These are phyloP conservation scores for Metschnikowia proteae DNA, from an alignment of 805 yeast genomes.

Conservation along the genomic window DNA sequence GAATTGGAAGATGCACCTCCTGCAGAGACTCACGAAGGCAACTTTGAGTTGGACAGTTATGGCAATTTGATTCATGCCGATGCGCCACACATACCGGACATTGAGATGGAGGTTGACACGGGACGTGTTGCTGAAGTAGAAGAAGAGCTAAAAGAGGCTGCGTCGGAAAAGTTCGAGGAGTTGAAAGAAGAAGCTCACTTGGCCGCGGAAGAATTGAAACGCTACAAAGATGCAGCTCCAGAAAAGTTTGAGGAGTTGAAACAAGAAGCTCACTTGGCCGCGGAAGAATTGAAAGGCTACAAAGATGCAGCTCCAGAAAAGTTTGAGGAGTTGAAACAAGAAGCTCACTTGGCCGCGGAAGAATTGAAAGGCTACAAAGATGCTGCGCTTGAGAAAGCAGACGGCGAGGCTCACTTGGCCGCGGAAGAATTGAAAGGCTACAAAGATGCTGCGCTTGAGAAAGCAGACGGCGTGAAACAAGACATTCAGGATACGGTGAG, in stretches of 20 bases:
- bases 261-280: background rate
- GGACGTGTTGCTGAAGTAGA: conserved; percentile 3
- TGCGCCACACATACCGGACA: conserved; percentile 15
- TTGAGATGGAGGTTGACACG: conserved; percentile 7
- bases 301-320: background rate
- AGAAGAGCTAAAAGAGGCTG: background rate
- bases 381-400: too few species aligned
- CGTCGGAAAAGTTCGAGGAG: background rate
- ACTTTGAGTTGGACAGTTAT: conserved; percentile 11
- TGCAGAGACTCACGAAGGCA: conserved; percentile 16
- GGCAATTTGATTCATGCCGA: conserved; percentile 9
- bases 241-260: too few species aligned
- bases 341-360: background rate
- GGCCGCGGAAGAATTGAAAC: background rate
- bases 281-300: background rate
- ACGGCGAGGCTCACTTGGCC: background rate
- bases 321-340: too few species aligned
- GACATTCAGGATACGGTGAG: conserved; percentile 5
- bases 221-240: background rate
- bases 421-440: background rate
- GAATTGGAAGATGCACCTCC: conserved; percentile 14
- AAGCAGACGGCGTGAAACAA: background rate
- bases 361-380: background rate
- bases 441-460: conserved; percentile 5
- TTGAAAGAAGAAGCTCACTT: background rate